Conservation (phyloP, 208 protist genomes). For the Strigomonas galati region DNA sequence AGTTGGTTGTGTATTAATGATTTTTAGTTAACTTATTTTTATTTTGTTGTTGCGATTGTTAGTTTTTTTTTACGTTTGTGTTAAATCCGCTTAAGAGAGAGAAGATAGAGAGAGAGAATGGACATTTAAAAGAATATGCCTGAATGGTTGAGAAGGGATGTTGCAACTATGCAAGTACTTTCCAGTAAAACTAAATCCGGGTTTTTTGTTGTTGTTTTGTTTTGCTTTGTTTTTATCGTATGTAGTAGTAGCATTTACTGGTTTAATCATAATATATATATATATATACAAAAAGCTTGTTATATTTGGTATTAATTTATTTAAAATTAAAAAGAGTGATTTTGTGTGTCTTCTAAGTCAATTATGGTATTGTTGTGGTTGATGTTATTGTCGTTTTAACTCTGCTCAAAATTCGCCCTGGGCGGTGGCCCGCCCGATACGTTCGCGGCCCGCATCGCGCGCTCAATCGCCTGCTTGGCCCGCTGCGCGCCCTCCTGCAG, state of each 20-base stretch:
- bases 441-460: slow-evolving; percentile 28
- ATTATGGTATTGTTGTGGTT: too few relatives aligned
- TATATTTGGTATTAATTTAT: too few relatives aligned
- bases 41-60: background rate
- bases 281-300: too few relatives aligned
- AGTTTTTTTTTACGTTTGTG: background rate
- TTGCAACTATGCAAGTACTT: too few relatives aligned
- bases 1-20: background rate
- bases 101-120: too few relatives aligned
- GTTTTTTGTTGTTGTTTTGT: slow-evolving; percentile 5
- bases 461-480: slow-evolving; percentile 39
- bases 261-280: slow-evolving; percentile 3
- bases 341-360: background rate
- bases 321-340: too few relatives aligned
- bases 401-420: too few relatives aligned
- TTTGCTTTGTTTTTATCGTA: slow-evolving; percentile 3
- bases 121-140: too few relatives aligned
- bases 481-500: slow-evolving; percentile 33
- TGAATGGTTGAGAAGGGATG: too few relatives aligned
- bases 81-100: background rate
- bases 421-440: slow-evolving; percentile 4
- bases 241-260: background rate
- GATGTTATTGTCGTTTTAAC: too few relatives aligned
- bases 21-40: background rate
- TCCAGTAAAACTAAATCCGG: slow-evolving; percentile 8